These are phyloP conservation scores for Pterocarpus santalinus DNA, from an alignment of 306 rosid species.

Conservation along the genomic window DNA sequence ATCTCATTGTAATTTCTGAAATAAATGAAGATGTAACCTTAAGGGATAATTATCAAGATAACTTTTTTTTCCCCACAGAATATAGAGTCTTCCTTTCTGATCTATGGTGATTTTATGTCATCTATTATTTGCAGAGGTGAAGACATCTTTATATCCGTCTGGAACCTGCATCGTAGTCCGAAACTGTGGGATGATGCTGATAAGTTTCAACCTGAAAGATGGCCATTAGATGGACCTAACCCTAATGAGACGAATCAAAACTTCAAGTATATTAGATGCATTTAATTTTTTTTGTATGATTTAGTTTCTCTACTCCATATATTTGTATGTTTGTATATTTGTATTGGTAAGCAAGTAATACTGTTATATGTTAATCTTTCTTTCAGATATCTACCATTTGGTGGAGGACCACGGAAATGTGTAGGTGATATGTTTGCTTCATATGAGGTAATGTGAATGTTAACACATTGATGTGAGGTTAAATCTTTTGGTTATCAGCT, in stretches of 20 bases:
- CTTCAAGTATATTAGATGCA: conserved; percentile 66
- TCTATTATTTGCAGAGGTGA: conserved; percentile 75
- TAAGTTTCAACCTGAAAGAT: conserved; percentile 89
- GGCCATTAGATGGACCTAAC: conserved; percentile 96
- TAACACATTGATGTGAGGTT: conserved; percentile 10
- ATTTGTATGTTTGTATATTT: no score
- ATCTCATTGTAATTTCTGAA: conserved; percentile 27
- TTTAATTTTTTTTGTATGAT: conserved; percentile 31
- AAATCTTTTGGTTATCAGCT: conserved; percentile 24
- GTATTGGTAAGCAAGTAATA: conserved; percentile 18
- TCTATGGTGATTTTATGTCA: conserved; percentile 20
- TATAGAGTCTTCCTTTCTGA: conserved; percentile 32
- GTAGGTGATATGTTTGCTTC: conserved; percentile 94
- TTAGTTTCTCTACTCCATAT: conserved; percentile 18
- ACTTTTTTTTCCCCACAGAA: background rate
- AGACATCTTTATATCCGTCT: conserved; percentile 89
- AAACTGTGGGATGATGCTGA: conserved; percentile 86
- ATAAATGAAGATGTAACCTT: conserved; percentile 1
- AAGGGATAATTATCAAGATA: background rate
- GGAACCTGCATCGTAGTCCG: conserved; percentile 97
- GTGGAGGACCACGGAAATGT: conserved; percentile 96
- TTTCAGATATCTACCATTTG: conserved; percentile 91
- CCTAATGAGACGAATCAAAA: conserved; percentile 96
- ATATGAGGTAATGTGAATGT: conserved; percentile 72
- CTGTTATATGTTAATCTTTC: conserved; percentile 18